A percentile compares a stretch with the other conserved stretches of the same genome.
These are phyloP conservation scores for Elsinoe australis DNA, from an alignment of 2,329 filamentous ascomycete species.

Conservation along the genomic window DNA sequence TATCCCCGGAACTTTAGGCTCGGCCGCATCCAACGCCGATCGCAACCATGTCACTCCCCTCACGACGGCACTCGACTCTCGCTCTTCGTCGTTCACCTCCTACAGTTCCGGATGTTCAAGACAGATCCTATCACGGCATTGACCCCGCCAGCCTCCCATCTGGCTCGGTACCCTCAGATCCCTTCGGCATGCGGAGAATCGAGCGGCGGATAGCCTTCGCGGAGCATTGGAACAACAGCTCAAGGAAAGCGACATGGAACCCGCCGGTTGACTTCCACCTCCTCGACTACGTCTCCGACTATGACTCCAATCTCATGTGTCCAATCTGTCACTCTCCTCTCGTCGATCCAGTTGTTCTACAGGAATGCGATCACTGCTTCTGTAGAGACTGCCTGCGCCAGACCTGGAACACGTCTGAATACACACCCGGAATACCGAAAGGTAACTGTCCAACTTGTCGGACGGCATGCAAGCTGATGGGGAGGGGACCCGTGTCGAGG, in stretches of 20 bases:
- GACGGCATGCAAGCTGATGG: slow-evolving; percentile 34
- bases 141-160: not conserved
- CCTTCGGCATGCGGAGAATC: slow-evolving; percentile 13
- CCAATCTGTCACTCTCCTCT: slow-evolving; percentile 58
- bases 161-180: not conserved
- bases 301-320: slow-evolving; percentile 56
- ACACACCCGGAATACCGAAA: slow-evolving; percentile 27
- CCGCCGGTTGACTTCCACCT: slow-evolving; percentile 46
- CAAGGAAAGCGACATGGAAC: slow-evolving; percentile 5
- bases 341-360: slow-evolving; percentile 47
- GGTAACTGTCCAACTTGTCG: slow-evolving; percentile 52
- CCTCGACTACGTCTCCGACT: slow-evolving; percentile 50
- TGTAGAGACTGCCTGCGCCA: slow-evolving; percentile 51
- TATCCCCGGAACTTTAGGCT: not conserved
- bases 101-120: not conserved
- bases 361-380: slow-evolving; percentile 58
- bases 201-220: not conserved
- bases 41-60: slow-evolving; percentile 1
- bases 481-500: slow-evolving; percentile 37
- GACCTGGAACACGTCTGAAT: slow-evolving; percentile 36
- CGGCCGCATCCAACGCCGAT: not conserved
- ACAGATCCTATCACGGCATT: not conserved
- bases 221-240: slow-evolving; percentile 1
- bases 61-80: slow-evolving; percentile 2
- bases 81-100: not conserved